Percentiles rank a stretch among this genome's conserved stretches.
These are phyloP conservation scores for Eleusine indica DNA, from an alignment of 176 grass and related monocot genomes.

Conservation along the genomic window DNA sequence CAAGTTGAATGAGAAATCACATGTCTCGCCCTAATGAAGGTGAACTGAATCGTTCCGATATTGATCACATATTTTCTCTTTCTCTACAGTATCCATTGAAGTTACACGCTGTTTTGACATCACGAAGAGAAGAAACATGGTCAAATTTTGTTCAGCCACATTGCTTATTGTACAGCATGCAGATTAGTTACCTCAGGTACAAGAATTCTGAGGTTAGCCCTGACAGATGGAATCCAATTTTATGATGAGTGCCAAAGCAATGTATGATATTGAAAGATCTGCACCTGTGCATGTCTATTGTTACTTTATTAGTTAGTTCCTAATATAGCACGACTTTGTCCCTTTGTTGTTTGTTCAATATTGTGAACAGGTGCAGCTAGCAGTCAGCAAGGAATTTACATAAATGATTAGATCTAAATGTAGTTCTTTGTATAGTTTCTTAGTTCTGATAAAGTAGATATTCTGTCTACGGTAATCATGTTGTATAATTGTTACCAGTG, in stretches of 20 bases:
- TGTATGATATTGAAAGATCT: slow-evolving; percentile 21
- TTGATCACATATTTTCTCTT: slow-evolving; percentile 20
- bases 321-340: background rate
- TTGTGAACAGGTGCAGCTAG: slow-evolving; percentile 6
- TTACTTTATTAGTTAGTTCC: slow-evolving; percentile 26
- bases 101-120: background rate
- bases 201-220: slow-evolving; percentile 18
- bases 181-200: slow-evolving; percentile 27
- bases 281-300: slow-evolving; percentile 21
- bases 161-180: slow-evolving; percentile 14
- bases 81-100: slow-evolving; percentile 31
- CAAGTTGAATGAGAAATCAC: slow-evolving; percentile 12
- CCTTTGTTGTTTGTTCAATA: background rate
- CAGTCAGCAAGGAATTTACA: background rate
- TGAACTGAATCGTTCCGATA: background rate
- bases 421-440: background rate
- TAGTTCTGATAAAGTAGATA: background rate
- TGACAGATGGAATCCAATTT: slow-evolving; percentile 10
- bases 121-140: background rate
- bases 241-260: background rate
- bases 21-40: slow-evolving; percentile 1
- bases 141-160: background rate
- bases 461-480: background rate
- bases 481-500: background rate
- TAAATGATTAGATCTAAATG: slow-evolving; percentile 19